A percentile compares a stretch with the other conserved stretches of the same genome.
These are phyloP conservation scores for Trifolium fragiferum DNA, from an alignment of 306 rosid genomes.

Conservation along the genomic window DNA sequence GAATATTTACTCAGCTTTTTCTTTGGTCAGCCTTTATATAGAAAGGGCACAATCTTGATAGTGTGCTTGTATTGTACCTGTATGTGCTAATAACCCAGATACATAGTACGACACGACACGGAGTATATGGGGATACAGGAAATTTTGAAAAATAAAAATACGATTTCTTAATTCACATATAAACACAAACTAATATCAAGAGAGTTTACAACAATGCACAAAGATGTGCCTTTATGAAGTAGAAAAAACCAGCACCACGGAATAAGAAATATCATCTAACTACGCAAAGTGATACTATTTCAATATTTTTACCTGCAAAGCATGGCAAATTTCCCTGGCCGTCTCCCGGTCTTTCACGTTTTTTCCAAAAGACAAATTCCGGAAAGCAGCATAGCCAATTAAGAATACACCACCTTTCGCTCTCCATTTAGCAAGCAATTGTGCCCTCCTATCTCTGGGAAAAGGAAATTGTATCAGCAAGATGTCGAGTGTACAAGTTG, in stretches of 20 bases:
- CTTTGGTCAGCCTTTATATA: too few species aligned
- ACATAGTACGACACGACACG: background rate
- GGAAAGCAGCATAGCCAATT: conserved; percentile 87
- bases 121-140: background rate
- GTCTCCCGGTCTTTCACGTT: conserved; percentile 73
- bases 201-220: conserved; percentile 21
- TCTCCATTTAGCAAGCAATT: conserved; percentile 87
- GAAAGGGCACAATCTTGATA: too few species aligned
- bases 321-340: conserved; percentile 75
- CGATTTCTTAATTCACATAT: too few species aligned
- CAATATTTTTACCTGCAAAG: conserved; percentile 72
- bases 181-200: background rate
- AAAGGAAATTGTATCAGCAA: conserved; percentile 42
- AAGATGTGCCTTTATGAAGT: conserved; percentile 3
- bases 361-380: conserved; percentile 86
- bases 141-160: too few species aligned
- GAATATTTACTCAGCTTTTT: too few species aligned
- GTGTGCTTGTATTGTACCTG: background rate
- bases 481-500: conserved; percentile 7
- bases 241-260: conserved; percentile 5
- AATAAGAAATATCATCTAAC: conserved; percentile 20
- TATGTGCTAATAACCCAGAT: background rate
- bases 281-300: conserved; percentile 16
- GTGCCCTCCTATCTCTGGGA: conserved; percentile 84
- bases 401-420: conserved; percentile 90